Conservation (phyloP, 164 flowering plant genomes). For the Warburgia ugandensis region DNA sequence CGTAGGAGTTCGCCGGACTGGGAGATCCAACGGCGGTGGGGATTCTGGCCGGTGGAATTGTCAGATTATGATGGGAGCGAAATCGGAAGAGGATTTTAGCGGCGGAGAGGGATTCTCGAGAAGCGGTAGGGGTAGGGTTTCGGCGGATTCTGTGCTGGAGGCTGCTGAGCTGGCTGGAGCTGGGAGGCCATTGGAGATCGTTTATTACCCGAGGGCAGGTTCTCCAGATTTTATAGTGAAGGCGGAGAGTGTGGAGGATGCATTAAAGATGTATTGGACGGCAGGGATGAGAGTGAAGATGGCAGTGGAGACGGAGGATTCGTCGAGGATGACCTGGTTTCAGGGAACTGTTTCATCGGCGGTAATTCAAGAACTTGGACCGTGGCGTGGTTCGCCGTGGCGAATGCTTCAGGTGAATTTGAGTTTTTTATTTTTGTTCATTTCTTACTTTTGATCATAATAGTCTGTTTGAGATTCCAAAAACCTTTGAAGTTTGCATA, state of each 20-base stretch:
- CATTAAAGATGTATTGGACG: slow-evolving; percentile 38
- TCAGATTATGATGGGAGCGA: background rate
- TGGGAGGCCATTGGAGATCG: slow-evolving; percentile 44
- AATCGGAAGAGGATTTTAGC: slow-evolving; percentile 13
- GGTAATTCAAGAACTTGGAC: slow-evolving; percentile 22
- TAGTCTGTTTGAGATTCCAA: background rate
- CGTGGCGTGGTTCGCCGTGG: slow-evolving; percentile 56
- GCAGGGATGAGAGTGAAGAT: slow-evolving; percentile 56
- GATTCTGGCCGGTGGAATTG: slow-evolving; percentile 10
- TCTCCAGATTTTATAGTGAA: slow-evolving; percentile 54
- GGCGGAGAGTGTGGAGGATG: slow-evolving; percentile 49
- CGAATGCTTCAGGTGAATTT: slow-evolving; percentile 58
- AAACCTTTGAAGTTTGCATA: background rate
- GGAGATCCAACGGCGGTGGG: slow-evolving; percentile 6
- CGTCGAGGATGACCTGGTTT: slow-evolving; percentile 41
- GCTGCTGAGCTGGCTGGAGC: slow-evolving; percentile 30
- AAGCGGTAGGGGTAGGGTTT: slow-evolving; percentile 22
- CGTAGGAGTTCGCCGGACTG: slow-evolving; percentile 46
- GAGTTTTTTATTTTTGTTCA: background rate
- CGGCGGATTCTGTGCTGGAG: slow-evolving; percentile 22
- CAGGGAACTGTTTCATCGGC: slow-evolving; percentile 45
- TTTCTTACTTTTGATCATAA: background rate
- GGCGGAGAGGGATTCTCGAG: slow-evolving; percentile 15
- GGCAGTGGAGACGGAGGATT: slow-evolving; percentile 59
- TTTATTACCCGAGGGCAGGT: slow-evolving; percentile 54